Evolutionary conservation across 352 stramenopile species (phyloP), one percentile per base, ranked within the genome.

Genomic region (Phytophthora foliorum): DNA sequence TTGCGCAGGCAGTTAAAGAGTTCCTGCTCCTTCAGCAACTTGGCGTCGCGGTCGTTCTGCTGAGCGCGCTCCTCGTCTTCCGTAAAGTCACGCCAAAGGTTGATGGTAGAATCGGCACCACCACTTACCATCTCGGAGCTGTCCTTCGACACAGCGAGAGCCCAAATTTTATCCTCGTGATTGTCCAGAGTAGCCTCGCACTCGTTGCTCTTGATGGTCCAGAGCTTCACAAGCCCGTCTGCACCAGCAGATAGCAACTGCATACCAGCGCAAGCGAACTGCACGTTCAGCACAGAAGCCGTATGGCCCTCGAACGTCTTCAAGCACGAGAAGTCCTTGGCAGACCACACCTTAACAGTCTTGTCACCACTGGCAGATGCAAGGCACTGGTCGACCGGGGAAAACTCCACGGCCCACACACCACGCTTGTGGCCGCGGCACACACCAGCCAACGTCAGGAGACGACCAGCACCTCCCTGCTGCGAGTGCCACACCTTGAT

Each of bases 161-260:
- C 95, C 98, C 98, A 99, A 60, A 99, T 92, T 76, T 99, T 99
- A 81, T 99, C 97, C 63, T 92, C 88, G 81, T 99, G 97, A 7
- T 95, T 92, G 78, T 99, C 97, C 49, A 99, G 77, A 9, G 97
- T 99, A 17, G 88, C 89, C 65, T 99, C 95, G 71, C 97, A 99
- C 77, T 99, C 97, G 77, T 98, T 98, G 52, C 90, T 99, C 56
- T 97, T 91, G 73, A 99, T 98, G 9, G 96, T 99, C 97, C 98
- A 99, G 21, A 99, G 78, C 80, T 99, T 99, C 2, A 99, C 74
- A 29, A 99, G 86, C 0, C 98, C 98, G 72, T 99, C 97, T 22
- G 97, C 97, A 57, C 95, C 97, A 2, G 91, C 91, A 27, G 97
- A 99, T 21, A 99, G 52, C 22, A 99, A 71, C 81, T 99, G 93